Conservation (phyloP, 257 asterid genomes). For the Eustoma russellianum region DNA sequence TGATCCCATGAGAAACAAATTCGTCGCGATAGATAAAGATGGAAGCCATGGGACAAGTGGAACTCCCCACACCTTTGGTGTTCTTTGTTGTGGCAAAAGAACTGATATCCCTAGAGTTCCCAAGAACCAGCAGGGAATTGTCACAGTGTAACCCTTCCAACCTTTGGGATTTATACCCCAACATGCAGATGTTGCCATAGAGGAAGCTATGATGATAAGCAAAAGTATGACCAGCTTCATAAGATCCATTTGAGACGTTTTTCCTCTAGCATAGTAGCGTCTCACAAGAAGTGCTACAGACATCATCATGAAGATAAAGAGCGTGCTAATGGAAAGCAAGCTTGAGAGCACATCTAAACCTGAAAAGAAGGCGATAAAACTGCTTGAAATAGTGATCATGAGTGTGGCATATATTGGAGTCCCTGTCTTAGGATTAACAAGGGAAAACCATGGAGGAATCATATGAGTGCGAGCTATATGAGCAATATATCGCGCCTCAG, state of each 20-base stretch:
- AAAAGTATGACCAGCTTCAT: conserved; percentile 20
- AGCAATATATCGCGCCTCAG: conserved; percentile 26
- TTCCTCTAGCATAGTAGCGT: conserved; percentile 24
- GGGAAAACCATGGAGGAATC: conserved; percentile 29
- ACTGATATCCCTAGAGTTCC: conserved; percentile 21
- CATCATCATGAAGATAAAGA: conserved; percentile 23
- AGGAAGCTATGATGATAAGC: conserved; percentile 18
- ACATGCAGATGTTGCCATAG: conserved; percentile 20
- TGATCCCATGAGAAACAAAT: conserved; percentile 29
- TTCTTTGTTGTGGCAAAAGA: conserved; percentile 18
- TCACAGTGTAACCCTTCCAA: conserved; percentile 22
- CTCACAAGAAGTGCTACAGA: conserved; percentile 25
- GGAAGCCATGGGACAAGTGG: conserved; percentile 37
- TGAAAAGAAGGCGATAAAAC: conserved; percentile 25
- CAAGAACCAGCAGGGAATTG: conserved; percentile 16
- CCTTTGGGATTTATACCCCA: conserved; percentile 20
- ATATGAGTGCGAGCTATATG: conserved; percentile 32
- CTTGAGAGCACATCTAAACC: conserved; percentile 20
- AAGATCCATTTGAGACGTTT: conserved; percentile 9
- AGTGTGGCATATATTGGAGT: conserved; percentile 28
- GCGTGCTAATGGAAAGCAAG: conserved; percentile 24
- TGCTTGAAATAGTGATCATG: conserved; percentile 16
- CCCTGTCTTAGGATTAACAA: conserved; percentile 20
- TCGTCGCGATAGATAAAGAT: conserved; percentile 26
- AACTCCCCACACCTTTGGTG: conserved; percentile 25